Evolutionary conservation across 148 eudicot species (phyloP).

Genomic region (Chenopodium berlandieri): DNA sequence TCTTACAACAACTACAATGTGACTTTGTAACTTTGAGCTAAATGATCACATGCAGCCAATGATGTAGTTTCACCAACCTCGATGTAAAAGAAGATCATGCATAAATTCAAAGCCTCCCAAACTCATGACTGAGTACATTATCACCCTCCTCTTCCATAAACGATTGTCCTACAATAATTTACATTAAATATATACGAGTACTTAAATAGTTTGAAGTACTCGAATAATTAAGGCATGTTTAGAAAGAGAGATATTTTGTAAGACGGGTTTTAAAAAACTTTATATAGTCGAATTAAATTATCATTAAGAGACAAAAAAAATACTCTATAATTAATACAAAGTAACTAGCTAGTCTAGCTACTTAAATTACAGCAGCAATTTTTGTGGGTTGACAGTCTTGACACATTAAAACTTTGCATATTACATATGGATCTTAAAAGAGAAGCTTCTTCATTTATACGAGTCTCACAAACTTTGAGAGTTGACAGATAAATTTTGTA

Average conservation of each 20-base stretch:
- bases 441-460: constrained; percentile 22
- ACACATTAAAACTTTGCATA: constrained; percentile 21
- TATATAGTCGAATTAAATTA: no score
- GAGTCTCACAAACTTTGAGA: constrained; percentile 1
- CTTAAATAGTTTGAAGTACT: no score
- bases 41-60: constrained; percentile 35
- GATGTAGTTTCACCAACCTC: constrained; percentile 26
- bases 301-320: no score
- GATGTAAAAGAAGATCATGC: constrained; percentile 2
- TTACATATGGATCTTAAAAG: constrained; percentile 31
- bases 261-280: no score
- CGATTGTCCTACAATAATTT: no score
- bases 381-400: constrained; percentile 31
- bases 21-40: neutral
- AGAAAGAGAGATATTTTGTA: no score
- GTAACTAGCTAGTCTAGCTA: neutral
- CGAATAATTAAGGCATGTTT: no score
- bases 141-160: no score
- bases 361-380: constrained; percentile 1
- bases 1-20: neutral
- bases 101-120: constrained; percentile 4
- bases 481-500: constrained; percentile 21
- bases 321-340: neutral
- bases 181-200: no score
- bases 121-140: neutral